Evolutionary conservation across 2,329 filamentous ascomycete species (phyloP), one percentile per base, ranked within the genome.

Genomic region (Sporothrix brasiliensis): DNA sequence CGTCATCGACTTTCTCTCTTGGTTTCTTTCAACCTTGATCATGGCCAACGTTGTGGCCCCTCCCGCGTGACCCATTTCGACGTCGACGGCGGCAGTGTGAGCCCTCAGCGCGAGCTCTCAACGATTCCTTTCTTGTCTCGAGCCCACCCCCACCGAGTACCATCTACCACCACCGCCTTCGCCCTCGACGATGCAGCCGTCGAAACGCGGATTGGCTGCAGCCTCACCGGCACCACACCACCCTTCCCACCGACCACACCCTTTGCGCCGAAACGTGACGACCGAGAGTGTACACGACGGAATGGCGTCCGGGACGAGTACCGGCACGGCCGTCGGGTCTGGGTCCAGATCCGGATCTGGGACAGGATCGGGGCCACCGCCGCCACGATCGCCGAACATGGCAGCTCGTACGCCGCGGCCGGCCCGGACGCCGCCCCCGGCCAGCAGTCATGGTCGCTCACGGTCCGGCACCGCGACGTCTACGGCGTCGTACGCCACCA

Each of bases 391-490:
- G 21, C 39, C 58, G 6, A 41, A 63, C 13, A 49, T 2, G 16
- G n/a, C 21, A 10, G 19, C 53, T 14, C 66, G 66, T 10, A 49
- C 52, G 4, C 27, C 52, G 16, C 41, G 67, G 53, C 50, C 68
- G 6, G 13, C 24, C 30, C 52, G 66, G 52, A 67, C 44, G 13
- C 39, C 69, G 3, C 44, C 53, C 30, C 24, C 61, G n/a, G 27
- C 47, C 4, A 65, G 47, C 44, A 65, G 44, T 24, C 49, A 65
- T 50, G 47, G 47, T 34, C 65, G 54, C 5, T 34, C 47, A 14
- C 63, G 69, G 16, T 70, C 63, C 11, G 56, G 27, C 69, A 58
- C 69, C 3, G 5, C 44, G n/a, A 58, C 66, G 19, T 61, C 67
- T 5, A 24, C 58, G 11, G 52, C 41, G 9, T 50, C 54, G 19